Evolutionary conservation across 1,284 basidiomycete genomes (phyloP), one percentile per base, ranked within the genome.

Genomic region (Sporisorium sorghi): DNA sequence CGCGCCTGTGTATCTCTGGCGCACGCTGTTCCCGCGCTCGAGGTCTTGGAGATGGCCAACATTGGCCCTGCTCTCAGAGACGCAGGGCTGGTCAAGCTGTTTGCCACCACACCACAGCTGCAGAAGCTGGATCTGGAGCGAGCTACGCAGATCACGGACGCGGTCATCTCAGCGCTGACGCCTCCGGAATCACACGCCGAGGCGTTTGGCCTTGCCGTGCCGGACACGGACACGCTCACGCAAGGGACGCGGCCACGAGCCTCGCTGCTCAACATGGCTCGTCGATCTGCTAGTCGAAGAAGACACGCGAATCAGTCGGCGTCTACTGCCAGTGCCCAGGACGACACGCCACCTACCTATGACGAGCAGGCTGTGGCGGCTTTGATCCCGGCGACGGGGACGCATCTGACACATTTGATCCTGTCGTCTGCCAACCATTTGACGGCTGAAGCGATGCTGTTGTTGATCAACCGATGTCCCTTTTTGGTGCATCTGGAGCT

Each of bases 91-190:
- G 86, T 92, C n/a, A 87, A 87, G 44, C 87, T 97, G 19, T 85
- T 97, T 37, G 85, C 86, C 46, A 91, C 91, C 11, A 91, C 90
- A 7, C 91, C 91, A 0, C 83, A 87, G 61, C 89, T 97, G 51
- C 87, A 89, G 54, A 89, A 88, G 55, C 85, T 97, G 44, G 95
- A 97, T 82, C 86, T 97, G 32, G 95, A 97, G 82, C 91, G 92
- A 67, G 92, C 92, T 3, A 86, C 85, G 15, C 89, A 91, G 24
- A 89, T 96, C 54, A 90, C 89, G 1, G 93, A 97, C 84, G 86
- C 86, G 0, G 88, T 94, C 15, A 83, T 97, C 21, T 85, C 86
- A 15, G 87, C 87, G 1, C 85, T 96, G 44, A 92, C 91, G 0
- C 79, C 79, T 17, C 91, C 91, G 1, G 63, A 70, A 30, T 70